Conservation (phyloP, 2,329 filamentous ascomycete genomes). For the Lachnellula willkommii region DNA sequence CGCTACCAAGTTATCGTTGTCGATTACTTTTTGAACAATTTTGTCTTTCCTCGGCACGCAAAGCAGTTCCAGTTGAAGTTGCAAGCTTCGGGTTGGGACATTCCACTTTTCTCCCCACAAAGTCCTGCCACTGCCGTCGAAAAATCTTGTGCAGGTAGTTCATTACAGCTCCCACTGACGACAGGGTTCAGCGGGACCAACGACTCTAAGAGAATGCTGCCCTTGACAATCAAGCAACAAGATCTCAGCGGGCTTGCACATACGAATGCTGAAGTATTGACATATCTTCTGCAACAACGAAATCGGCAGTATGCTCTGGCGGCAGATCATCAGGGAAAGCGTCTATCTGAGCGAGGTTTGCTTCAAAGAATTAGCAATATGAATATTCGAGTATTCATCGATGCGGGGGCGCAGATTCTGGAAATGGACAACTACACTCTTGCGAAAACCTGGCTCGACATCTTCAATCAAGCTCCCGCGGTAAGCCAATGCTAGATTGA, state of each 20-base stretch:
- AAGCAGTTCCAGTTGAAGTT: slow-evolving; percentile 61
- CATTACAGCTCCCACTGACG: slow-evolving; percentile 35
- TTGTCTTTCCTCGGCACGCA: slow-evolving; percentile 61
- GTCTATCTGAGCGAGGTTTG: slow-evolving; percentile 42
- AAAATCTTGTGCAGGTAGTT: background rate
- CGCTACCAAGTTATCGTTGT: slow-evolving; percentile 46
- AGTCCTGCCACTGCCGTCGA: background rate
- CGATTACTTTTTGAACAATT: slow-evolving; percentile 57
- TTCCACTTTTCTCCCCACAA: slow-evolving; percentile 42
- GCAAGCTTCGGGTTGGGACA: slow-evolving; percentile 62
- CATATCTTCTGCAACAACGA: slow-evolving; percentile 48
- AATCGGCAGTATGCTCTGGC: slow-evolving; percentile 45
- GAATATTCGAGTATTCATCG: slow-evolving; percentile 52
- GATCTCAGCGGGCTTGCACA: slow-evolving; percentile 52
- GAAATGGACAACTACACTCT: slow-evolving; percentile 47
- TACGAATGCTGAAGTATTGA: slow-evolving; percentile 60
- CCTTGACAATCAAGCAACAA: slow-evolving; percentile 55
- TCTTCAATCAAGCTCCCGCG: slow-evolving; percentile 6
- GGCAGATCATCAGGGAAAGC: slow-evolving; percentile 38
- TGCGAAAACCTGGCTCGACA: slow-evolving; percentile 20
- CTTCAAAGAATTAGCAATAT: slow-evolving; percentile 35
- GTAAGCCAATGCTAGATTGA: background rate
- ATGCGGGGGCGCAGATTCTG: slow-evolving; percentile 59
- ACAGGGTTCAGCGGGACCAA: slow-evolving; percentile 72
- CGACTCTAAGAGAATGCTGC: slow-evolving; percentile 55